Evolutionary conservation across 1,139 yeast genomes (phyloP).

Genomic region (Tardiomyces blankii): DNA sequence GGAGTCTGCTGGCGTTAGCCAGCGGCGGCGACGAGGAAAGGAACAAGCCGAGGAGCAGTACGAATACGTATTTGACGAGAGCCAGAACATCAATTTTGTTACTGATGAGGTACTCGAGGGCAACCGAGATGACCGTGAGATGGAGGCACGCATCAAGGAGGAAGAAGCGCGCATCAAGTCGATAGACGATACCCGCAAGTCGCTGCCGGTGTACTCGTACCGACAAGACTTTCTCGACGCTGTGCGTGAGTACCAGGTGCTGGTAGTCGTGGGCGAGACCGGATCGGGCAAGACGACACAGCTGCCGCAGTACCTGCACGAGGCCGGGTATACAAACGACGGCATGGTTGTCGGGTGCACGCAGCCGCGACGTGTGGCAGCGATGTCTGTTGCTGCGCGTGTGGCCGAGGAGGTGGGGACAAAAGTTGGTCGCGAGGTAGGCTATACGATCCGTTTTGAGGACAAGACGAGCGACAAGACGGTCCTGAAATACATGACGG

Average conservation of each 20-base stretch:
- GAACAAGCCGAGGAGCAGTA: conserved; percentile 35
- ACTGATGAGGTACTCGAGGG: background rate
- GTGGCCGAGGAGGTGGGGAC: conserved; percentile 82
- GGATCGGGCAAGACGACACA: conserved; percentile 98
- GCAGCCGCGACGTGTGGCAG: conserved; percentile 94
- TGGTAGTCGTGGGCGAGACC: conserved; percentile 91
- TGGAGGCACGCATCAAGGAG: conserved; percentile 28
- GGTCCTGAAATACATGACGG: conserved; percentile 76
- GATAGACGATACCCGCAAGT: conserved; percentile 42
- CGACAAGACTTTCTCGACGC: conserved; percentile 53
- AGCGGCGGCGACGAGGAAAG: background rate
- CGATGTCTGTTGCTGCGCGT: conserved; percentile 83
- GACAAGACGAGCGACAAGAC: conserved; percentile 58
- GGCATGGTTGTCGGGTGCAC: conserved; percentile 69
- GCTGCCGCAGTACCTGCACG: conserved; percentile 77
- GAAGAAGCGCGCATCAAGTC: conserved; percentile 33
- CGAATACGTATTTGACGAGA: conserved; percentile 76
- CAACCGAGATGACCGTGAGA: conserved; percentile 8
- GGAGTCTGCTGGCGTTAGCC: conserved; percentile 26
- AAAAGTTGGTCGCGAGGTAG: conserved; percentile 66
- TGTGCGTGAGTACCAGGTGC: conserved; percentile 53
- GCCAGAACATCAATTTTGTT: conserved; percentile 57
- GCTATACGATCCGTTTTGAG: conserved; percentile 81
- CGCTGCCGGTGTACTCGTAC: conserved; percentile 68
- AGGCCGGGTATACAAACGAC: conserved; percentile 57